phyloP scores from a whole-genome alignment of 2,329 filamentous ascomycete genomes.

The Zymoseptoria ardabiliae region DNA sequence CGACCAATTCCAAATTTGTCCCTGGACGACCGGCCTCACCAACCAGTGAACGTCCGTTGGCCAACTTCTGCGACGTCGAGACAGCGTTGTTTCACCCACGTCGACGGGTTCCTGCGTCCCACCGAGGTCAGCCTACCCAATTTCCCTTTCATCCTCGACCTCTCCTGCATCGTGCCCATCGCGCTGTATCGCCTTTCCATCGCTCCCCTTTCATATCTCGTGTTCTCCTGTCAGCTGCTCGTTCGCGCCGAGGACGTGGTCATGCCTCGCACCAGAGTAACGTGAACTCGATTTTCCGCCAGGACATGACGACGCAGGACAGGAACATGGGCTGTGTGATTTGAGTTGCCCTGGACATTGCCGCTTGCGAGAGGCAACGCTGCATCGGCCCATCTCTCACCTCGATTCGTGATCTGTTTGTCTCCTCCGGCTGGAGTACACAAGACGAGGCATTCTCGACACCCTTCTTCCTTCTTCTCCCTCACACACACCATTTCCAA shows the following conservation, averaged over 20 bases:
- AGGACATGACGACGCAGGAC: neutral
- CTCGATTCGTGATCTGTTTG: neutral
- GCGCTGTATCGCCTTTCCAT: slow-evolving; percentile 7
- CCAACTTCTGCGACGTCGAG: neutral
- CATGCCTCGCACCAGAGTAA: neutral
- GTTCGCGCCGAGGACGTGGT: neutral
- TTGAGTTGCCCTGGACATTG: neutral
- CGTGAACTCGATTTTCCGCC: neutral
- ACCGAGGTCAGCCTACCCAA: slow-evolving; percentile 15
- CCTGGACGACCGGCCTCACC: neutral
- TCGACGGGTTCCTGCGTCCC: slow-evolving; percentile 15
- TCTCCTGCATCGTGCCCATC: neutral
- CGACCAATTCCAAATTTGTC: slow-evolving; percentile 13
- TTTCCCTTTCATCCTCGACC: neutral
- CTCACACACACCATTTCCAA: neutral
- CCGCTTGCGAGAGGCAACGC: neutral
- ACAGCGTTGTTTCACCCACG: neutral
- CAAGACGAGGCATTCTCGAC: neutral
- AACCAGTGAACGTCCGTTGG: neutral
- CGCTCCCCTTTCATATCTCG: slow-evolving; percentile 2
- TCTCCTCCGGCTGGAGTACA: neutral
- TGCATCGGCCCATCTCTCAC: neutral
- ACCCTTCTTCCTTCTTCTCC: neutral
- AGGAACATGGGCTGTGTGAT: neutral
- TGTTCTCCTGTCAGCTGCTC: slow-evolving; percentile 9